Conservation (phyloP, 2,329 filamentous ascomycete species). For the Talaromyces sp. region DNA sequence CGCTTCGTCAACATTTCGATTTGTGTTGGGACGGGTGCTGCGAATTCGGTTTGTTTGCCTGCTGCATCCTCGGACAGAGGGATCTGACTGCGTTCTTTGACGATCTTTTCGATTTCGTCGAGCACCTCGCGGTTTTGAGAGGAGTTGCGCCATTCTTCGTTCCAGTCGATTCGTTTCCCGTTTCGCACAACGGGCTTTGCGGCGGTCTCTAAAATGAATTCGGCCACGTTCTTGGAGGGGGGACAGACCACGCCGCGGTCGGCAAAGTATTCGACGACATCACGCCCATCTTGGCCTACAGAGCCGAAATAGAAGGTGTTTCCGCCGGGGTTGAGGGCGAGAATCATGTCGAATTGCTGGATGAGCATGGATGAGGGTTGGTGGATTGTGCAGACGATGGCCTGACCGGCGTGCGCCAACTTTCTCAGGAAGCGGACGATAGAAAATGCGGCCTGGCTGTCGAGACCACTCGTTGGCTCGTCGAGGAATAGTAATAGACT, state of each 20-base stretch:
- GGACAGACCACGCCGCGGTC: slow-evolving; percentile 64
- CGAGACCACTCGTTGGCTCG: slow-evolving; percentile 67
- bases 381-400: slow-evolving; percentile 71
- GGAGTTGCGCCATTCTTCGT: slow-evolving; percentile 68
- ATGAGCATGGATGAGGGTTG: slow-evolving; percentile 67
- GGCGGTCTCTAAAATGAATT: slow-evolving; percentile 64
- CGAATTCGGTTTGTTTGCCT: slow-evolving; percentile 54
- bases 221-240: slow-evolving; percentile 62
- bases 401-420: slow-evolving; percentile 62
- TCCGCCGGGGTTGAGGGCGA: slow-evolving; percentile 64
- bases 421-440: slow-evolving; percentile 68
- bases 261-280: slow-evolving; percentile 65
- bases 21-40: slow-evolving; percentile 61
- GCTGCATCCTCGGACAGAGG: slow-evolving; percentile 35
- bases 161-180: slow-evolving; percentile 64
- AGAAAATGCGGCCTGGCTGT: slow-evolving; percentile 65
- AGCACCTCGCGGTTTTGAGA: slow-evolving; percentile 57
- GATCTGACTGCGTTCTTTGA: slow-evolving; percentile 53
- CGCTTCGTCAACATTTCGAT: slow-evolving; percentile 64
- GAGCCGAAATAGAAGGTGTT: slow-evolving; percentile 72
- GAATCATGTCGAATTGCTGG: slow-evolving; percentile 69
- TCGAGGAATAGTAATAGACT: slow-evolving; percentile 66
- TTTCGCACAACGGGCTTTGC: slow-evolving; percentile 55
- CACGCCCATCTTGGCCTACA: slow-evolving; percentile 62
- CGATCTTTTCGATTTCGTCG: slow-evolving; percentile 63